Percentiles rank a stretch among this genome's conserved stretches.
Conservation (phyloP, 2,329 filamentous ascomycete species). For the Fusarium tanahbumbuense region DNA sequence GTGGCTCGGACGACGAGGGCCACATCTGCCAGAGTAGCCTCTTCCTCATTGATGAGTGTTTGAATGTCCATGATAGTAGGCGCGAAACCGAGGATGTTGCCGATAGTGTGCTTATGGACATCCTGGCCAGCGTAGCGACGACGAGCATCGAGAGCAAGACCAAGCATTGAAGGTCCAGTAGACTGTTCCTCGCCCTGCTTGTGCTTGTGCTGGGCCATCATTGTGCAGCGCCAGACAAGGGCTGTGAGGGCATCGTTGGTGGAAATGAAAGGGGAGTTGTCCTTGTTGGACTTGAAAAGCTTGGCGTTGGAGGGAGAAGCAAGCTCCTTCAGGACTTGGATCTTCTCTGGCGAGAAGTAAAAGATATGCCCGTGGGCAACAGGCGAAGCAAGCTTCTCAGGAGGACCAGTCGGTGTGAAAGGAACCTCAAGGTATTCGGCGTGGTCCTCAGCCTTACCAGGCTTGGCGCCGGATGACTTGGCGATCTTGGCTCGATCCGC, state of each 20-base stretch:
- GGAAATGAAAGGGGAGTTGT: not conserved
- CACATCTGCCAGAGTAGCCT: conserved; percentile 5
- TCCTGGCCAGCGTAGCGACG: conserved; percentile 9
- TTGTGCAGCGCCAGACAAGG: conserved; percentile 18
- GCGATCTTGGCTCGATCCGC: conserved; percentile 3
- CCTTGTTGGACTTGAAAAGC: not conserved
- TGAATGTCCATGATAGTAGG: conserved; percentile 15
- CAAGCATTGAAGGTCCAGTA: not conserved
- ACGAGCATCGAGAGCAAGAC: conserved; percentile 14
- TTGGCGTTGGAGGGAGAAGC: not conserved
- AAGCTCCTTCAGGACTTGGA: conserved; percentile 1
- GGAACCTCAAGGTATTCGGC: conserved; percentile 13
- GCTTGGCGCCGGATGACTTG: conserved; percentile 3
- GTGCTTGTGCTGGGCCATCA: conserved; percentile 6
- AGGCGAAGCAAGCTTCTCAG: conserved; percentile 8
- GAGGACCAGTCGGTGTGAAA: conserved; percentile 5
- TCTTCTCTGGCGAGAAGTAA: conserved; percentile 15
- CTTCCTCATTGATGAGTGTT: not conserved
- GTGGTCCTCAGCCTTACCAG: conserved; percentile 12
- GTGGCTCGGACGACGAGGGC: conserved; percentile 3
- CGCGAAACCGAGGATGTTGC: conserved; percentile 16
- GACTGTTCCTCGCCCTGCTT: not conserved
- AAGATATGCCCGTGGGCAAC: conserved; percentile 16
- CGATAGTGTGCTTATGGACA: conserved; percentile 12
- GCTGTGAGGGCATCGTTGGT: conserved; percentile 22